Conservation (phyloP, 2,329 filamentous ascomycete genomes). For the Byssothecium circinans region DNA sequence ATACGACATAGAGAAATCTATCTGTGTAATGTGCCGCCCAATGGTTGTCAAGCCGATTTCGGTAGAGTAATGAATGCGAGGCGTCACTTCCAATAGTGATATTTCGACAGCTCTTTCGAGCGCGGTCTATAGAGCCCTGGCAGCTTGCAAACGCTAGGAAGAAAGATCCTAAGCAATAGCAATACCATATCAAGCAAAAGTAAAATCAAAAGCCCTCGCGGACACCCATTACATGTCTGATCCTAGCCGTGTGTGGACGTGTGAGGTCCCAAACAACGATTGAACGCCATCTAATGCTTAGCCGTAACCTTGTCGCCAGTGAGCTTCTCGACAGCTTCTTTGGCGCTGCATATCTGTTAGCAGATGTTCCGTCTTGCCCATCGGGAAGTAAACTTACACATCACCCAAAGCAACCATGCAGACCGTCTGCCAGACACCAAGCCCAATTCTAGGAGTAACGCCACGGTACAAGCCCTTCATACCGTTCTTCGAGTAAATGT, state of each 20-base stretch:
- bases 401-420: constrained; percentile 99
- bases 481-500: constrained; percentile 91
- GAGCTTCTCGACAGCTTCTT: constrained; percentile 66
- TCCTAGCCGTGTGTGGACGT: background rate
- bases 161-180: background rate
- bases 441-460: constrained; percentile 88
- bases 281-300: constrained; percentile 59
- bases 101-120: constrained; percentile 4
- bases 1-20: no score
- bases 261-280: constrained; percentile 8
- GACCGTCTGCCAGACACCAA: constrained; percentile 98
- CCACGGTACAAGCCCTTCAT: constrained; percentile 93
- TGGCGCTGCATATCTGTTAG: constrained; percentile 55
- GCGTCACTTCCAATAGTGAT: background rate
- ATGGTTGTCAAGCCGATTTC: no score
- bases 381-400: constrained; percentile 67
- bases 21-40: no score
- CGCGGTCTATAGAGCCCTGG: constrained; percentile 7
- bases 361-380: background rate
- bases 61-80: no score
- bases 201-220: constrained; percentile 6
- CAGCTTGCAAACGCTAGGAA: background rate
- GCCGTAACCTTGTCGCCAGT: constrained; percentile 65
- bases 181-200: background rate
- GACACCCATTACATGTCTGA: constrained; percentile 4